phyloP scores from a whole-genome alignment of 176 grass and related monocot species.

The Sorghum bicolor region DNA sequence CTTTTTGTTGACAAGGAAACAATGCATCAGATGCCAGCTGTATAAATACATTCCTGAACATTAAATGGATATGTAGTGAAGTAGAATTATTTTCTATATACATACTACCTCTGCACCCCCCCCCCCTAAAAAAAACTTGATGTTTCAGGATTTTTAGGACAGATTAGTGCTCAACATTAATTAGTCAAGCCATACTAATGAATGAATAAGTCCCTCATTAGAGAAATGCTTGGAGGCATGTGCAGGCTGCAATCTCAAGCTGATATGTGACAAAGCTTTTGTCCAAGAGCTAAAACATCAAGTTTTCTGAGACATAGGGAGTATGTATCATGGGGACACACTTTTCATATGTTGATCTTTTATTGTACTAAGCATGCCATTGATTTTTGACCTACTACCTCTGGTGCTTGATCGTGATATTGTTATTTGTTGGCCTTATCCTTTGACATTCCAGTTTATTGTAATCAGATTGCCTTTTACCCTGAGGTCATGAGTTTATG shows the following conservation, averaged over 20 bases:
- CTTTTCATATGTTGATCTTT: background rate
- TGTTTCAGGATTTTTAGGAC: background rate
- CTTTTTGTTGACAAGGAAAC: background rate
- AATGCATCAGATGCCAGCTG: background rate
- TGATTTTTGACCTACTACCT: background rate
- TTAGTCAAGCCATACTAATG: too few species aligned
- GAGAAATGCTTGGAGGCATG: background rate
- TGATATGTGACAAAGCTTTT: background rate
- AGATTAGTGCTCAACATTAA: too few species aligned
- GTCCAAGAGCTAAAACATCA: background rate
- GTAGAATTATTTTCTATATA: background rate
- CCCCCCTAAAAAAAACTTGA: background rate
- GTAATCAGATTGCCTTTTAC: background rate
- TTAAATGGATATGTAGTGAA: background rate
- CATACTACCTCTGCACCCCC: background rate
- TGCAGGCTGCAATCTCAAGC: background rate
- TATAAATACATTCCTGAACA: background rate
- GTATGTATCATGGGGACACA: background rate
- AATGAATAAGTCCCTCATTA: too few species aligned
- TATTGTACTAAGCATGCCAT: background rate
- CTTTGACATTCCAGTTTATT: conserved; percentile 7
- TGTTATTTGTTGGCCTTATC: background rate
- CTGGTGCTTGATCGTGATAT: background rate
- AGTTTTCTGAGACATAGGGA: background rate
- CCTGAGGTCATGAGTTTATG: background rate